Percentiles rank a stretch among this genome's conserved stretches.
Evolutionary conservation across 306 rosid genomes (phyloP).

Genomic region (Citrullus mucosospermus): DNA sequence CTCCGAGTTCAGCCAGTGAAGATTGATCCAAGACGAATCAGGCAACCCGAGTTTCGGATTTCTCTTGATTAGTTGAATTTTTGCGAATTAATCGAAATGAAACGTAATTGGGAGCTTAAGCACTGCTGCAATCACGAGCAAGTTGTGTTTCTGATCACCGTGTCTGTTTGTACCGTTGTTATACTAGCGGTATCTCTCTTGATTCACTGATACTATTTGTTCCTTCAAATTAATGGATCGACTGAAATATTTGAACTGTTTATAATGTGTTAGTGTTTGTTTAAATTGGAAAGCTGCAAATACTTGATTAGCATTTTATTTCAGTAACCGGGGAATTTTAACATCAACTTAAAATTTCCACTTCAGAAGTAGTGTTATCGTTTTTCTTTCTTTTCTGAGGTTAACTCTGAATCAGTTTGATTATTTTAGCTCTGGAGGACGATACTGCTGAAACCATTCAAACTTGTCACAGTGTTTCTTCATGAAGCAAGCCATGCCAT

Average conservation of each 20-base stretch:
- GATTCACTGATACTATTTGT: not conserved
- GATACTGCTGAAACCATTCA: constrained; percentile 68
- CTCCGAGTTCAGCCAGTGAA: not conserved
- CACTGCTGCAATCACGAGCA: constrained; percentile 78
- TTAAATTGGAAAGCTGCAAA: not conserved
- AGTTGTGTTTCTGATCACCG: constrained; percentile 43
- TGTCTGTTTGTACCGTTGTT: constrained; percentile 58
- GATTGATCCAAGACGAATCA: not conserved
- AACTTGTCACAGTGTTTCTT: constrained; percentile 86
- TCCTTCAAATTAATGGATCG: not conserved
- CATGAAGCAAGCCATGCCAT: constrained; percentile 93
- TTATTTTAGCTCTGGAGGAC: constrained; percentile 84
- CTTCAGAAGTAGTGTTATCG: not conserved
- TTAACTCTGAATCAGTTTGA: not conserved
- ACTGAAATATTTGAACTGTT: not conserved
- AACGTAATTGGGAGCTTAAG: constrained; percentile 77
- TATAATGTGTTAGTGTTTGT: not conserved
- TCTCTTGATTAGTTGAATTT: not conserved
- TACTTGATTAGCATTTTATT: not conserved
- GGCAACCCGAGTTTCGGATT: not conserved
- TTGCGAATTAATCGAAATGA: constrained; percentile 18
- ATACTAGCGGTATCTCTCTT: constrained; percentile 45
- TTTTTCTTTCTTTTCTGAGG: not conserved
- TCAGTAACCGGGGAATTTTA: not conserved
- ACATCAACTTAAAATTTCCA: not conserved